These are phyloP conservation scores for Moesziomyces antarcticus DNA, from an alignment of 1,284 basidiomycete species.

Conservation along the genomic window DNA sequence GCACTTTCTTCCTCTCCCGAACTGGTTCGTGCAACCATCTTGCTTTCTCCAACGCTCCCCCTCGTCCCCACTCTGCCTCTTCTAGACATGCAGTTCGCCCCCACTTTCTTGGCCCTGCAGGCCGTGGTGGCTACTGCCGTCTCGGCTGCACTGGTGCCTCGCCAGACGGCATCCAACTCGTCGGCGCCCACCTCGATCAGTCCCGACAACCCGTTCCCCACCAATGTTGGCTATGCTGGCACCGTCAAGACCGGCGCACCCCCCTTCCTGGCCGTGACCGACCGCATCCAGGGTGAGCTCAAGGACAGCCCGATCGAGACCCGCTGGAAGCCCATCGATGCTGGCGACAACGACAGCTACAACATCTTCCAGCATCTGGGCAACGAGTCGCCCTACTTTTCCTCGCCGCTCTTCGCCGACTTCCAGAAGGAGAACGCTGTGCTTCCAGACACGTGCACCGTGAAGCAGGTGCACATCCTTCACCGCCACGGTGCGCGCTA, in stretches of 20 bases:
- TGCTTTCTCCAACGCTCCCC: not conserved
- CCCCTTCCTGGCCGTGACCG: constrained; percentile 57
- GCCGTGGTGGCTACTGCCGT: constrained; percentile 23
- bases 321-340: constrained; percentile 38
- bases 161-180: constrained; percentile 21
- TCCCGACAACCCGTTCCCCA: constrained; percentile 50
- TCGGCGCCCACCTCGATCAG: constrained; percentile 27
- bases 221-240: constrained; percentile 60
- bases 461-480: constrained; percentile 53
- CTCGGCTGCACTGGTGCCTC: constrained; percentile 18
- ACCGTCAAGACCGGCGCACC: constrained; percentile 31
- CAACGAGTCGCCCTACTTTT: constrained; percentile 53
- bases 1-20: no score
- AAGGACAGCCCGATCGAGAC: constrained; percentile 47
- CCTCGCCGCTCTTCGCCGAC: constrained; percentile 46
- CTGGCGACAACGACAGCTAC: constrained; percentile 15
- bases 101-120: constrained; percentile 19
- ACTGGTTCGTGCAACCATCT: no score
- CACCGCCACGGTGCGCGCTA: constrained; percentile 52
- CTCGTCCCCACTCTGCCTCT: not conserved
- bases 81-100: constrained; percentile 15
- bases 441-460: constrained; percentile 39
- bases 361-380: constrained; percentile 59
- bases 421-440: constrained; percentile 27
- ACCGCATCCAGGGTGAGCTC: constrained; percentile 43